phyloP scores from a whole-genome alignment of 768 basidiomycete species.

The Boletus sensibilis region DNA sequence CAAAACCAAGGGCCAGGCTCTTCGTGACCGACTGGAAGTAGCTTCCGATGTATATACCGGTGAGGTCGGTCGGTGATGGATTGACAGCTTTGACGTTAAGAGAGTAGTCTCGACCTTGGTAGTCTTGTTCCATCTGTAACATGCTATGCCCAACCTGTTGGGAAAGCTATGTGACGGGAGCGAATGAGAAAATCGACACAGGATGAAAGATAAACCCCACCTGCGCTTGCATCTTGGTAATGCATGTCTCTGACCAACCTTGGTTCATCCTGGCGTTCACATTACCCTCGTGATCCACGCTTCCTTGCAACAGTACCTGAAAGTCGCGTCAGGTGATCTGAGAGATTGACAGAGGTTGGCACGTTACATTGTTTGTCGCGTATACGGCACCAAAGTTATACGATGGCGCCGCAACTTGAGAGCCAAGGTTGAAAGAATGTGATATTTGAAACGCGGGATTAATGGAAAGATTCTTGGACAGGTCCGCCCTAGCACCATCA shows the following conservation, averaged over 20 bases:
- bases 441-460: slow-evolving; percentile 98
- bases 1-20: slow-evolving; percentile 84
- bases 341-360: slow-evolving; percentile 6
- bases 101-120: slow-evolving; percentile 82
- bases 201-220: slow-evolving; percentile 41
- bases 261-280: slow-evolving; percentile 88
- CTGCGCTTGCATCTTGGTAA: slow-evolving; percentile 87
- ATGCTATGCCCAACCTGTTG: slow-evolving; percentile 79
- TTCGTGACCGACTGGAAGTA: slow-evolving; percentile 92
- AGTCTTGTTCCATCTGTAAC: slow-evolving; percentile 93
- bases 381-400: slow-evolving; percentile 96
- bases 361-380: slow-evolving; percentile 72
- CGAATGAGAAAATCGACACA: background rate
- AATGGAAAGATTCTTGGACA: slow-evolving; percentile 88
- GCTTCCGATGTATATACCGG: slow-evolving; percentile 89
- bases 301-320: slow-evolving; percentile 92
- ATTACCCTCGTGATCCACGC: slow-evolving; percentile 90
- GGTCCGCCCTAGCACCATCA: slow-evolving; percentile 95
- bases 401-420: slow-evolving; percentile 76
- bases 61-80: slow-evolving; percentile 81
- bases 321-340: slow-evolving; percentile 18
- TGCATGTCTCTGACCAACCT: slow-evolving; percentile 74
- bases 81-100: slow-evolving; percentile 88
- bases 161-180: slow-evolving; percentile 57
- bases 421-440: slow-evolving; percentile 91